These are phyloP conservation scores for Linum trigynum DNA, from an alignment of 345 rosid species.

Conservation along the genomic window DNA sequence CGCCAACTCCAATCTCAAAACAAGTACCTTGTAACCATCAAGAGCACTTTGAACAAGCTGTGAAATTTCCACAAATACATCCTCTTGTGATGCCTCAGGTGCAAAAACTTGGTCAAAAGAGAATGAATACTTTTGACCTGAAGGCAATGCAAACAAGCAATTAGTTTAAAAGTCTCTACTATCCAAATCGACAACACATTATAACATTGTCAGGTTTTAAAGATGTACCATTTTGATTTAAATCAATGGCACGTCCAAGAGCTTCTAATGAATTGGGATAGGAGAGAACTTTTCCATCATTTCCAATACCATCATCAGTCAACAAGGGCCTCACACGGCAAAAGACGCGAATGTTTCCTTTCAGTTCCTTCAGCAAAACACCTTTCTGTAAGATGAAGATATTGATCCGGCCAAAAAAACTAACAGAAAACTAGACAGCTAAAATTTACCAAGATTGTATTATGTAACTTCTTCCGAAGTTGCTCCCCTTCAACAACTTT, in stretches of 20 bases:
- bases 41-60: constrained; percentile 99
- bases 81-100: constrained; percentile 69
- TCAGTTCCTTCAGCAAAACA: constrained; percentile 59
- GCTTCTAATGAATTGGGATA: constrained; percentile 69
- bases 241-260: constrained; percentile 71
- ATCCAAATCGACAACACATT: neutral
- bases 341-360: constrained; percentile 96
- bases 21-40: constrained; percentile 83
- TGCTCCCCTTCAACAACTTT: constrained; percentile 90
- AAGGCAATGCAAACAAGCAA: constrained; percentile 9
- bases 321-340: constrained; percentile 90
- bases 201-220: neutral
- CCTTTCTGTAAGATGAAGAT: constrained; percentile 12
- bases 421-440: neutral
- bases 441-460: constrained; percentile 73
- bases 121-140: constrained; percentile 85
- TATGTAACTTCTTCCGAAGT: constrained; percentile 84
- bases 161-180: constrained; percentile 3
- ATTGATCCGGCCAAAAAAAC: neutral
- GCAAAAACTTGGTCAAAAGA: constrained; percentile 77
- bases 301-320: constrained; percentile 50
- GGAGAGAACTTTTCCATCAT: constrained; percentile 44
- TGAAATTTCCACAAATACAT: constrained; percentile 83
- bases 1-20: constrained; percentile 10
- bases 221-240: constrained; percentile 59